Conservation (phyloP, 129 eudicot species). For the Pseudognaphalium luteoalbum region DNA sequence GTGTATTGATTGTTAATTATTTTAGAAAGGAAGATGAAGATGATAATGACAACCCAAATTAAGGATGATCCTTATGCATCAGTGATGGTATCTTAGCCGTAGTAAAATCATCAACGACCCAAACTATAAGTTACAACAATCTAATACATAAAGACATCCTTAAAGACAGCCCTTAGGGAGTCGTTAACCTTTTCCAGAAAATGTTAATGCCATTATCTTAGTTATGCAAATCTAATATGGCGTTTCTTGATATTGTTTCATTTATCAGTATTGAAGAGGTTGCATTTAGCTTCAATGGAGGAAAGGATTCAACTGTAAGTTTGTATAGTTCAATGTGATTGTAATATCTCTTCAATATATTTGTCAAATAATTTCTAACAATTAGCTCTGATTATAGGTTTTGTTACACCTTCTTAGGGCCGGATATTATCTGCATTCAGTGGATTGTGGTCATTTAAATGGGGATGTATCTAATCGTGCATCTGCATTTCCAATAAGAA, state of each 20-base stretch:
- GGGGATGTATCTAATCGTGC: conserved; percentile 37
- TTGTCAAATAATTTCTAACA: background rate
- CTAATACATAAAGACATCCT: background rate
- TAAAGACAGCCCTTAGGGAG: background rate
- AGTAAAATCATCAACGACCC: background rate
- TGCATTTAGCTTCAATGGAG: conserved; percentile 90
- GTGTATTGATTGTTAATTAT: background rate
- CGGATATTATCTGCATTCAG: conserved; percentile 61
- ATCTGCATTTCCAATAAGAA: conserved; percentile 59
- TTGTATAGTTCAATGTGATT: background rate
- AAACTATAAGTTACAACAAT: background rate
- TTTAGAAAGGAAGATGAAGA: background rate
- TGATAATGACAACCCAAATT: background rate
- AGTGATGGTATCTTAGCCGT: background rate
- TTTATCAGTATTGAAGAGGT: conserved; percentile 74
- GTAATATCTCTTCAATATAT: background rate
- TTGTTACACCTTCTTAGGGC: conserved; percentile 80
- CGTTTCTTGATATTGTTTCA: conserved; percentile 19
- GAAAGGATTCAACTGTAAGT: conserved; percentile 91
- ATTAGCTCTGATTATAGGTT: conserved; percentile 43
- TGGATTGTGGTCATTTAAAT: conserved; percentile 29
- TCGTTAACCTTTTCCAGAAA: background rate
- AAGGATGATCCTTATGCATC: background rate
- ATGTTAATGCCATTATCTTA: background rate
- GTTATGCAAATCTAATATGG: background rate